Evolutionary conservation across 202 grass and related monocot species (phyloP).

Genomic region (Sporobolus alterniflorus): DNA sequence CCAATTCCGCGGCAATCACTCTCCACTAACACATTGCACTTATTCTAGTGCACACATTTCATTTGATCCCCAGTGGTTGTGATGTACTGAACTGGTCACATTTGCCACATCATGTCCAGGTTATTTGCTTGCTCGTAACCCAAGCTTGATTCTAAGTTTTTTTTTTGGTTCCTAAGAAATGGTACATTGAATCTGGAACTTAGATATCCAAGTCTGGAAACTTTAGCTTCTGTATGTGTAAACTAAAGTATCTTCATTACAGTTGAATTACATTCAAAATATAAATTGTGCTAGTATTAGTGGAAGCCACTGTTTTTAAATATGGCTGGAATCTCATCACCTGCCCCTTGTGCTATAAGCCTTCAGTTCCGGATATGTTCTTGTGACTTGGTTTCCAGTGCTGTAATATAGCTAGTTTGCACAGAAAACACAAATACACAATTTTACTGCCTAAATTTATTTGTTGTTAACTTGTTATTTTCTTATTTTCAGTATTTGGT

Average conservation of each 20-base stretch:
- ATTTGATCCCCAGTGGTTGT: conserved; percentile 6
- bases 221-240: not conserved
- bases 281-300: not conserved
- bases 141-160: not conserved
- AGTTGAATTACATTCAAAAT: not conserved
- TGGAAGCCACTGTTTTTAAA: conserved; percentile 7
- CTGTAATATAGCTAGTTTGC: conserved; percentile 2
- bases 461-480: conserved; percentile 4
- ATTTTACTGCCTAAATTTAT: conserved; percentile 32
- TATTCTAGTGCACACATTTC: conserved; percentile 4
- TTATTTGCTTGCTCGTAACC: conserved; percentile 3
- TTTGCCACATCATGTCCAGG: not conserved
- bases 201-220: conserved; percentile 10
- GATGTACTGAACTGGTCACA: conserved; percentile 9
- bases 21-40: conserved; percentile 10
- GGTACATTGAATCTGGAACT: not conserved
- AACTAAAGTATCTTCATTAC: not conserved
- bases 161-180: not conserved
- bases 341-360: conserved; percentile 8
- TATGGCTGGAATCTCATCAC: not conserved
- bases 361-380: conserved; percentile 23
- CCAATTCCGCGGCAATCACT: too few species aligned
- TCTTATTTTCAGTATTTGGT: conserved; percentile 80
- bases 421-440: not conserved
- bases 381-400: conserved; percentile 11